Base-by-base conservation (phyloP, 2,329 filamentous ascomycete genomes). In the Phoma herbarum region DNA sequence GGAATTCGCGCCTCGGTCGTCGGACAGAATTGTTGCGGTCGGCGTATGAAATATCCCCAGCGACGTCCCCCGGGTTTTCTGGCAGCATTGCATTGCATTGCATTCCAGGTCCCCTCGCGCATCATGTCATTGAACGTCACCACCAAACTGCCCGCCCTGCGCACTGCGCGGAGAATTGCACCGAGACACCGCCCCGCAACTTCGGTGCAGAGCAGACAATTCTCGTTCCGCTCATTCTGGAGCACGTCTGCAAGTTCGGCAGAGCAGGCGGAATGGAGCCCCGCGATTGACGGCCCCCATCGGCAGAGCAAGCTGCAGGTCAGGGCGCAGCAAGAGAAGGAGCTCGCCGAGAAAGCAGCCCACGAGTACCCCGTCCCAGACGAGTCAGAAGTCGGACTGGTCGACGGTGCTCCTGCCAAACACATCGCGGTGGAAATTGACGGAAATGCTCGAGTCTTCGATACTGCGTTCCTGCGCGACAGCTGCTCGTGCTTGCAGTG, bases 401-500 rank as follows among this genome's bases (percentile, higher is more conserved):
- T 68, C 20, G 68, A 72, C 29, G 71, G 66, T 44, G 62, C 64
- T 23, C 65, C 71, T 23, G 64, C 70, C 26, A 72, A 67, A 59
- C 68, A 70, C 35, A 51, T 77, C 18, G 64, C 68, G 4, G 69
- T 77, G 41, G 68, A 62, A 57, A 75, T 77, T 29, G 72, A 76
- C 54, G 73, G 72, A 20, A 65, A 67, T 28, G 42, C 60, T 26
- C 69, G 66, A 31, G 50, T 67, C 14, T 76, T 77, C 44, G 74
- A 77, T 57, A 67, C 71, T 20, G 71, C 68, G 9, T 76, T 76
- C 51, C 74, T 89, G 20, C 83, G 87, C 35, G 87, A 90, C 71
- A 76, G 82, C 56, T 90, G 87, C 75, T 70, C 77, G 20, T 89
- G 87, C 70, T 64, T 78, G n/a, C 68, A 62, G 43, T 89, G 87